A percentile compares a stretch with the other conserved stretches of the same genome.
Evolutionary conservation across 1,284 basidiomycete species (phyloP).

Genomic region (Megacollybia platyphylla): DNA sequence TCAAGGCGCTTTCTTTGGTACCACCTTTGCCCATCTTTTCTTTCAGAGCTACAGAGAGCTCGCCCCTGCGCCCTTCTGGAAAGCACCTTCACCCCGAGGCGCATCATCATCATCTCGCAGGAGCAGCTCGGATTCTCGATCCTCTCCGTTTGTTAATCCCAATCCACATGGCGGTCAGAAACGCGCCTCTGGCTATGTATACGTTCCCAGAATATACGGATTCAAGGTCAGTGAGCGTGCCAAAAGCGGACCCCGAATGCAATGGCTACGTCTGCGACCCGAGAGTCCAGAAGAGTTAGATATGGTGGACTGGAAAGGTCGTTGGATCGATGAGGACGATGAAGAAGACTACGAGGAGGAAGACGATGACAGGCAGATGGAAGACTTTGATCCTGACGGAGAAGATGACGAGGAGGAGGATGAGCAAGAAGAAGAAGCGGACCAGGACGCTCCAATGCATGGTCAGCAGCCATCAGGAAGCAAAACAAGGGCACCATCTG

Average conservation of each 20-base stretch:
- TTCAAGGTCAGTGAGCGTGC: conserved; percentile 78
- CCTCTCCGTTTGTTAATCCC: conserved; percentile 57
- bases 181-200: conserved; percentile 74
- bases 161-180: conserved; percentile 85
- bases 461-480: neutral
- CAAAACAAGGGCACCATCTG: neutral
- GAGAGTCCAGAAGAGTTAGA: conserved; percentile 73
- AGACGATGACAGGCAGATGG: conserved; percentile 63
- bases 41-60: conserved; percentile 95
- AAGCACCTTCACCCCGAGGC: conserved; percentile 33
- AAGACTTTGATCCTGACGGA: conserved; percentile 66
- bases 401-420: conserved; percentile 57
- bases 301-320: conserved; percentile 74
- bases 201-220: conserved; percentile 89
- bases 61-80: conserved; percentile 79
- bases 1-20: conserved; percentile 95
- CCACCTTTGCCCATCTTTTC: conserved; percentile 94
- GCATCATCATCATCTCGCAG: conserved; percentile 40
- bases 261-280: conserved; percentile 85
- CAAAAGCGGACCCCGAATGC: conserved; percentile 92
- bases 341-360: conserved; percentile 48
- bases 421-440: conserved; percentile 36
- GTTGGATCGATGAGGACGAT: conserved; percentile 66
- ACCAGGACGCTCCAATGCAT: conserved; percentile 11
- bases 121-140: conserved; percentile 31